Evolutionary conservation across 345 rosid genomes (phyloP).

Genomic region (Brassica rapa): DNA sequence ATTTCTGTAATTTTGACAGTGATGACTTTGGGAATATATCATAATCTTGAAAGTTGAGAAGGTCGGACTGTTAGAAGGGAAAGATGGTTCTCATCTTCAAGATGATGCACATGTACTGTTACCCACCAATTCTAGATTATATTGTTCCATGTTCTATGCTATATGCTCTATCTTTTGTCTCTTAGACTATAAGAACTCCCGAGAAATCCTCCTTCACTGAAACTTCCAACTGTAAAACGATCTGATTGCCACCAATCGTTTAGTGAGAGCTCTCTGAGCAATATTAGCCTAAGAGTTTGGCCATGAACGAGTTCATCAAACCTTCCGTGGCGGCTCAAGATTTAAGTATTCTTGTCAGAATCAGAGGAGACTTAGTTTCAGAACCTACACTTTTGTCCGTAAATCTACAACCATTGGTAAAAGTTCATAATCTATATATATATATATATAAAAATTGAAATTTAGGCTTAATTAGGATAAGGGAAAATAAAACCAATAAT

Average conservation of each 20-base stretch:
- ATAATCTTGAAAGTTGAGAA: not conserved
- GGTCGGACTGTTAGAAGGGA: not conserved
- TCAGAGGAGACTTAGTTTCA: slow-evolving; percentile 7
- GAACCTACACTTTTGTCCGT: not conserved
- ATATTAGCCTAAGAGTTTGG: not conserved
- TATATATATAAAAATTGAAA: not conserved
- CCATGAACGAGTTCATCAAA: not conserved
- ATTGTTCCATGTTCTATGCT: not conserved
- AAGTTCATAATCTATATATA: not conserved
- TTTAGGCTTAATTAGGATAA: not conserved
- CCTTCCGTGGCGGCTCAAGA: not conserved
- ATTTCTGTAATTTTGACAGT: slow-evolving; percentile 90
- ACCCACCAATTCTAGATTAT: not conserved
- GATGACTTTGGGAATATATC: slow-evolving; percentile 89
- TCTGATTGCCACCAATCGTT: slow-evolving; percentile 55
- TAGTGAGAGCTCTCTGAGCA: slow-evolving; percentile 32
- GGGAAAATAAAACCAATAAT: not conserved
- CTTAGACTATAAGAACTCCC: slow-evolving; percentile 60
- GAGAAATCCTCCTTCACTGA: slow-evolving; percentile 37
- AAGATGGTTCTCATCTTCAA: not conserved
- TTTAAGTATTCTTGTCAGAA: slow-evolving; percentile 1
- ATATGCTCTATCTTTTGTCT: not conserved
- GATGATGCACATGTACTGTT: not conserved
- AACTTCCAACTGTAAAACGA: slow-evolving; percentile 59
- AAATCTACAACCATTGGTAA: not conserved